Percentiles rank a stretch among this genome's conserved stretches.
Evolutionary conservation across 441 rosid genomes (phyloP).

Genomic region (Erodium trifolium): DNA sequence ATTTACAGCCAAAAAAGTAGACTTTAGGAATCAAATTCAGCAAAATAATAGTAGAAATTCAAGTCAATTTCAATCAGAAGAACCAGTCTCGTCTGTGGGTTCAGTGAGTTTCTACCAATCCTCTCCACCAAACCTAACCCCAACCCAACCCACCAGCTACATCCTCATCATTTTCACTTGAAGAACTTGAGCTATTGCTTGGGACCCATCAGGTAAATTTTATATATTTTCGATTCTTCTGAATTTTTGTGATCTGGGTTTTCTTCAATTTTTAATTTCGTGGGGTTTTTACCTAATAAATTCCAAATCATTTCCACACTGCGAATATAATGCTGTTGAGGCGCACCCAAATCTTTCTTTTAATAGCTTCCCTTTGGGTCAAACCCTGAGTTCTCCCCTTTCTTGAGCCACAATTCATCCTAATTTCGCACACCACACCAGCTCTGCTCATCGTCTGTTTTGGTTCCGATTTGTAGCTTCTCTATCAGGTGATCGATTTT

Average conservation of each 20-base stretch:
- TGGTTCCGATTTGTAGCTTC: background rate
- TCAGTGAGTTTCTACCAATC: background rate
- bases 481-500: background rate
- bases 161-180: background rate
- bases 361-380: background rate
- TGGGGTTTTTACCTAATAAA: background rate
- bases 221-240: background rate
- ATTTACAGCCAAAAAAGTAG: background rate
- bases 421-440: background rate
- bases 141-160: background rate
- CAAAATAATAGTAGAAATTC: background rate
- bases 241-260: background rate
- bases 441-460: background rate
- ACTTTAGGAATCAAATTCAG: background rate
- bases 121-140: background rate
- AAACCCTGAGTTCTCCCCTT: background rate
- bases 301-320: background rate
- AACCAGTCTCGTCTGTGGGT: background rate
- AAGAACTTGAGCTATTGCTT: background rate
- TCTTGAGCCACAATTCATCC: background rate
- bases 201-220: background rate
- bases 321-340: background rate
- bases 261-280: background rate
- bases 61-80: background rate
- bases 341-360: background rate